Base-by-base conservation (phyloP, 2,329 filamentous ascomycete genomes). In the Trichoderma sp. region DNA sequence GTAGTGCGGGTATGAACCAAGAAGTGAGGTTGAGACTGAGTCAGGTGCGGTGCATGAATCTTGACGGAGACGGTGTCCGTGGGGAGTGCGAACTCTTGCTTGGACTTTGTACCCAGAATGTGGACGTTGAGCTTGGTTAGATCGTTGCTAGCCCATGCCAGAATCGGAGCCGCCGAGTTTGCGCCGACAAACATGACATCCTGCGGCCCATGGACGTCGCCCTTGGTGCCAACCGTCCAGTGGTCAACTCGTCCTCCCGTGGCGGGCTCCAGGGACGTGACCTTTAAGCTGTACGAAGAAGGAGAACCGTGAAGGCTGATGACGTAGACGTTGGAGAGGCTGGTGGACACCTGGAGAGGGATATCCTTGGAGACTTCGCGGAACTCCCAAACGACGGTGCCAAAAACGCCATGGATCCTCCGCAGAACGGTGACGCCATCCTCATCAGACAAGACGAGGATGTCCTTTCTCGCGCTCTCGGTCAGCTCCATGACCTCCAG, bases 21-120 rank as follows among this genome's bases (percentile, higher is more conserved):
- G 80, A 97, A 96, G 80, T 97, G 93, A 42, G 92, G 84, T 54
- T 89, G 84, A 4, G 92, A 90, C 74, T 91, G 90, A 34, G 88
- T 80, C 66, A 90, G 84, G 71, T 89, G 88, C 17, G 93, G 90
- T 1, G 92, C 91, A 75, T 96, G 92, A 25, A 97, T 83, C 66
- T 89, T 83, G 61, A 92, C 82, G 4, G 79, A 77, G 17, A 81
- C 76, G 4, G 85, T 82, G 19, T 81, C 82, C 6, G 80, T 74
- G 22, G 81, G 77, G 29, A 89, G 78, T 19, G 82, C 73, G 68
- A 89, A 83, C 64, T 85, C 85, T 71, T 87, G 84, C 59, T 84
- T 83, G 13, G 78, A 79, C 79, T 86, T 87, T 61, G 83, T 85
- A 19, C 87, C 87, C 27, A 94, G 82, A 17, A 94, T 85, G 74